Base-by-base conservation (phyloP, 225 moss, liverwort and hornwort genomes). In the Asterella californica region DNA sequence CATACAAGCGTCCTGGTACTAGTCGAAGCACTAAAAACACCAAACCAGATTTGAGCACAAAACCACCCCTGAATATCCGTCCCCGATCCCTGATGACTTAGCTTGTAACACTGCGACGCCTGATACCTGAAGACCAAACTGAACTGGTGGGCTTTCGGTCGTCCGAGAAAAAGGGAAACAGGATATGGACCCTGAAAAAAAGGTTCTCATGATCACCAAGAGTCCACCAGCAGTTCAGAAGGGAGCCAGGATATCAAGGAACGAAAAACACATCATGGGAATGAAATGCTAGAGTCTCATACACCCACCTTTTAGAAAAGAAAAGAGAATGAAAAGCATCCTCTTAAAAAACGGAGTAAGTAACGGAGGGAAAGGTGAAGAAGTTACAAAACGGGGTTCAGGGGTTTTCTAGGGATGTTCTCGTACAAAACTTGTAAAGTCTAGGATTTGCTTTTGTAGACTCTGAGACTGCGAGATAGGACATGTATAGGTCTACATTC, bases 271-370 rank as follows among this genome's bases (percentile, higher is more conserved):
- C n/a, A n/a, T n/a, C n/a, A n/a, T n/a, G n/a, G n/a, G n/a, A n/a
- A n/a, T n/a, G 42, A 42, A 7, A 42, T 2, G 42, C 42, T 42
- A 7, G 4, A 12, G 7, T 54, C 37, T 36, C 37, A 4, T 5
- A 7, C 37, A 57, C 37, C 76, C 61, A 14, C 50, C 36, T 53
- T 60, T 18, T 22, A 53, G 74, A 19, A 6, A 4, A 10, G 75
- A 76, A 76, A 76, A 60, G 76, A 15, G 76, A 76, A 14, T 60
- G 76, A 59, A 57, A 33, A 76, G 38, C 61, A 76, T 76, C 59
- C 59, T 12, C 61, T 60, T 45, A 76, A 76, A 76, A 76, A 76
- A 45, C 12, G 19, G 34, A 29, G 32, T 59, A 6, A 32, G 25
- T 57, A 27, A 1, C 63, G 3, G 49, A 15, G 73, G 12, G 30